Conservation (phyloP, 1,139 yeast species). For the Wickerhamiella infanticola region DNA sequence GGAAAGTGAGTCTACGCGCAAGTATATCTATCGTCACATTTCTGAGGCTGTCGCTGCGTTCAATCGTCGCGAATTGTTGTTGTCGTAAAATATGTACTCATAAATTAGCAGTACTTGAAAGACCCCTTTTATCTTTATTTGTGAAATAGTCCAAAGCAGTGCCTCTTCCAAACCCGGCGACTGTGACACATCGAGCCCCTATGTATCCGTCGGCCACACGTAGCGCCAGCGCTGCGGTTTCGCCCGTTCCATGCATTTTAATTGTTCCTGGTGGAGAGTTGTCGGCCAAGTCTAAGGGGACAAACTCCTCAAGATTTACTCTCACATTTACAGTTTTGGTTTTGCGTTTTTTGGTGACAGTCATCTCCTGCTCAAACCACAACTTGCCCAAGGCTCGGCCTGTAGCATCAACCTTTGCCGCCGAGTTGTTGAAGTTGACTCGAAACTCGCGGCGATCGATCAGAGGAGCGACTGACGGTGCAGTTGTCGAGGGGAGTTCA, state of each 20-base stretch:
- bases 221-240: constrained; percentile 33
- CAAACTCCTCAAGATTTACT: constrained; percentile 7
- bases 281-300: neutral
- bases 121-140: constrained; percentile 2
- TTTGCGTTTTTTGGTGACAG: neutral
- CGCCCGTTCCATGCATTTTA: constrained; percentile 39
- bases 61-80: constrained; percentile 28
- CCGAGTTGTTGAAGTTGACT: constrained; percentile 4
- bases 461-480: constrained; percentile 10
- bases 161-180: constrained; percentile 11
- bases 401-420: constrained; percentile 7
- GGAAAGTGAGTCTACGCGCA: constrained; percentile 48
- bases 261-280: constrained; percentile 25
- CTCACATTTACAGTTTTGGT: constrained; percentile 4
- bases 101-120: neutral
- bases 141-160: constrained; percentile 9
- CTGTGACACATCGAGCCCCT: constrained; percentile 12
- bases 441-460: constrained; percentile 5
- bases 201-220: constrained; percentile 11
- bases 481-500: neutral
- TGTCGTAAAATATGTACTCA: neutral
- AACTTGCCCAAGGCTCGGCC: constrained; percentile 14
- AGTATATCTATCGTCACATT: constrained; percentile 55
- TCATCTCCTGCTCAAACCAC: constrained; percentile 9
- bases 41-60: constrained; percentile 68